A percentile compares a stretch with the other conserved stretches of the same genome.
phyloP scores from a whole-genome alignment of 2,329 filamentous ascomycete species.

The Polychaeton citri region DNA sequence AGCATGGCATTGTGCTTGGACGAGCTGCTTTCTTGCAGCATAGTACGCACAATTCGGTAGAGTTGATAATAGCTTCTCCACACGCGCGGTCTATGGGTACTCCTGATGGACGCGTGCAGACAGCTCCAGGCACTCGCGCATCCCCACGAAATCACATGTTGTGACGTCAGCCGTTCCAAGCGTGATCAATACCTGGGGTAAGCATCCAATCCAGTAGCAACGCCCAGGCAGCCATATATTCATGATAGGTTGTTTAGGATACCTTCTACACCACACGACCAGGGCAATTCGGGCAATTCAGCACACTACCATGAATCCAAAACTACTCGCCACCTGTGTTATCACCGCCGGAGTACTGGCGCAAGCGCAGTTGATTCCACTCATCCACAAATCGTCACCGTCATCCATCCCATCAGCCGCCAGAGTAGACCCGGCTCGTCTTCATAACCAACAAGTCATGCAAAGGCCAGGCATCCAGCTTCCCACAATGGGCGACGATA shows the following conservation, averaged over 20 bases:
- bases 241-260: too few relatives aligned
- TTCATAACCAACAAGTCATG: not conserved
- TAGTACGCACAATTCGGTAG: too few relatives aligned
- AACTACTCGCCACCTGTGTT: too few relatives aligned
- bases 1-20: conserved; percentile 37
- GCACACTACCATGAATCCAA: too few relatives aligned
- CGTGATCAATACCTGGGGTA: not conserved
- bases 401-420: not conserved
- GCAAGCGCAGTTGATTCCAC: not conserved
- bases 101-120: not conserved
- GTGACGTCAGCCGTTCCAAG: not conserved
- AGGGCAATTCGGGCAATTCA: too few relatives aligned
- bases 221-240: too few relatives aligned
- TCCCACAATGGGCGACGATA: conserved; percentile 3
- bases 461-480: not conserved
- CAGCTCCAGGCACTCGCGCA: not conserved
- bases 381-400: not conserved
- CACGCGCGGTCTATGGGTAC: too few relatives aligned
- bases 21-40: conserved; percentile 26
- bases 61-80: too few relatives aligned
- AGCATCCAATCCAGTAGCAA: too few relatives aligned
- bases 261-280: too few relatives aligned
- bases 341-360: not conserved
- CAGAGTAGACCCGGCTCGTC: too few relatives aligned
- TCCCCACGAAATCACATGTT: not conserved